Conservation (phyloP, 1,139 yeast species). For the Fermentozyma sake region DNA sequence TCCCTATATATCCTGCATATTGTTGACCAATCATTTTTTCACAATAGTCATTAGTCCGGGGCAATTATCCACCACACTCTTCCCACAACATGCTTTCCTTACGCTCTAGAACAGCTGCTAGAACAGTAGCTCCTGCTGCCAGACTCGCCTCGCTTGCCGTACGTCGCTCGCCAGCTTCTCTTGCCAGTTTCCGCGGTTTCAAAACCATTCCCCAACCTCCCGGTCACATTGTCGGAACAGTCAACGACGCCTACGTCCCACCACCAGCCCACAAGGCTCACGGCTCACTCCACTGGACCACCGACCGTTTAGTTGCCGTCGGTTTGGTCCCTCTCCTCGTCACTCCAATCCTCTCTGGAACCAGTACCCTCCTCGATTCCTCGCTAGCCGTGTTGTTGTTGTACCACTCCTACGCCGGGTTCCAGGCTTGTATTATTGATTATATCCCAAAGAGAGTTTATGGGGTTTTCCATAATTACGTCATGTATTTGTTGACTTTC, state of each 20-base stretch:
- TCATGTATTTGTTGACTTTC: slow-evolving; percentile 55
- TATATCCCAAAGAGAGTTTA: slow-evolving; percentile 73
- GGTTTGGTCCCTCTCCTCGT: slow-evolving; percentile 62
- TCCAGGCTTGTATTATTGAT: slow-evolving; percentile 75
- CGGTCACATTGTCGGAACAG: slow-evolving; percentile 69
- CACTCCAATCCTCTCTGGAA: slow-evolving; percentile 58
- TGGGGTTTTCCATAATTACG: slow-evolving; percentile 60
- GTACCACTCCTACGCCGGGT: slow-evolving; percentile 66
- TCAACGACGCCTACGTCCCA: slow-evolving; percentile 65
- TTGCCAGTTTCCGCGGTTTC: slow-evolving; percentile 25
- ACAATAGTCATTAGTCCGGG: too few relatives aligned
- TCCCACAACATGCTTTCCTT: too few relatives aligned
- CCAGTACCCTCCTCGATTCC: slow-evolving; percentile 52
- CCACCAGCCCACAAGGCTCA: slow-evolving; percentile 53
- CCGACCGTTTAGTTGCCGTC: slow-evolving; percentile 56
- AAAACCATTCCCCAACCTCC: slow-evolving; percentile 70
- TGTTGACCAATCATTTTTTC: too few relatives aligned
- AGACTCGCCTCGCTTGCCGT: too few relatives aligned
- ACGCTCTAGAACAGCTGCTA: too few relatives aligned
- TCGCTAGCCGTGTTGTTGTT: slow-evolving; percentile 51
- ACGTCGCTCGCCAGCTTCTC: too few relatives aligned
- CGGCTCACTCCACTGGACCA: slow-evolving; percentile 73
- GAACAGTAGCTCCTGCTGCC: too few relatives aligned
- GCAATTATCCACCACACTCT: too few relatives aligned
- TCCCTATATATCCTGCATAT: too few relatives aligned